Evolutionary conservation across 495 filamentous ascomycete genomes (phyloP), one percentile per base, ranked within the genome.

Genomic region (Extremus antarcticus): DNA sequence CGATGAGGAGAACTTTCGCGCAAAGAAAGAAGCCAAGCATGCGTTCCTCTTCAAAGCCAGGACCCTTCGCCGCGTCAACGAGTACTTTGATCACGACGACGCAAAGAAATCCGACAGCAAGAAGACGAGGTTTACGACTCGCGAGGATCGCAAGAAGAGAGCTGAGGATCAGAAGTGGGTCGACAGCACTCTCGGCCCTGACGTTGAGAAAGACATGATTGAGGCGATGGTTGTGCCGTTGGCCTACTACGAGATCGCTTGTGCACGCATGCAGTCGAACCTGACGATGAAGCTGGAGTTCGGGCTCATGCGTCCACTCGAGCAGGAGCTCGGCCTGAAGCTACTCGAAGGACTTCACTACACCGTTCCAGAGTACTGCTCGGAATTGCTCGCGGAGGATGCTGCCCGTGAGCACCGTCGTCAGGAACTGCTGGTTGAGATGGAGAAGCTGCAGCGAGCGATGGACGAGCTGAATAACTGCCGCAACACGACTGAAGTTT

Each of bases 171-270:
- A 11, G 21, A 60, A 55, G 13, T 25, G 55, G 19, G 3, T 23
- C 4, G 51, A 32, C 11, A 56, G 57, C 2, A 23, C 41, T 56
- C 64, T 81, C 1, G 70, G 68, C 0, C 52, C 63, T 0, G 80
- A 84, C 43, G 53, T 53, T 0, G 80, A 70, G 43, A 23, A 45
- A 0, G 63, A 70, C 2, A 76, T 81, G 39, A 51, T 84, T 0
- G 63, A 71, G 0, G 75, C 76, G 57, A 75, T 84, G 65, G 73
- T 76, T 0, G 68, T 60, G 17, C 65, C 74, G 0, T 63, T 71
- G 4, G 76, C 68, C 0, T 82, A 81, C 54, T 84, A 84, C 49
- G 69, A 76, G 10, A 64, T 78, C 16, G 79, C 78, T 0, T 74
- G 65, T 22, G 66, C 58, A 1, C 63, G 78, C 13, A 77, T 81